Evolutionary conservation across 257 asterid species (phyloP).

Genomic region (Solanum microdontum): DNA sequence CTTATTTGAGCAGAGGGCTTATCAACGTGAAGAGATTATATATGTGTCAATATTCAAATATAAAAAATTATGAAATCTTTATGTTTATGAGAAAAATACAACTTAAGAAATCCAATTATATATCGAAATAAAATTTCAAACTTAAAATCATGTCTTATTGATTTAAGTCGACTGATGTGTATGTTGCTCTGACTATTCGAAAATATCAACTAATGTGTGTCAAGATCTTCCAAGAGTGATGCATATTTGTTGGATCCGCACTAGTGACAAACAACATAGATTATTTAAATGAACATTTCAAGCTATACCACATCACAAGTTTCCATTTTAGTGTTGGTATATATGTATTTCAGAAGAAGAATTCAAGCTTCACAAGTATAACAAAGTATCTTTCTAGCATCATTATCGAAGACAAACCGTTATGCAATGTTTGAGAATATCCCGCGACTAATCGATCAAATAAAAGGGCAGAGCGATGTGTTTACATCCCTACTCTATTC

Average conservation of each 20-base stretch:
- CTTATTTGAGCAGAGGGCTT: too few relatives aligned
- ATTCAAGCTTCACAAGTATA: neutral
- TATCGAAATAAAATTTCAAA: too few relatives aligned
- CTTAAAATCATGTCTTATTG: too few relatives aligned
- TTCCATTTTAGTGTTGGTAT: constrained; percentile 1
- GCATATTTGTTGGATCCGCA: neutral
- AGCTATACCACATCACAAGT: neutral
- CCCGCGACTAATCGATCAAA: neutral
- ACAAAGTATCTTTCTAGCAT: neutral
- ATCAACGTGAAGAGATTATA: too few relatives aligned
- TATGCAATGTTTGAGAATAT: neutral
- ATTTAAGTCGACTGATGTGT: too few relatives aligned
- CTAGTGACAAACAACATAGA: neutral
- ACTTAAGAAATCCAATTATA: too few relatives aligned
- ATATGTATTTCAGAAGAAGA: neutral
- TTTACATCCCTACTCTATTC: too few relatives aligned
- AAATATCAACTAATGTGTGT: neutral
- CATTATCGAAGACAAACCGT: neutral
- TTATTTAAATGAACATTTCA: neutral
- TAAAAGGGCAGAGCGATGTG: neutral
- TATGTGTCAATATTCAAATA: too few relatives aligned
- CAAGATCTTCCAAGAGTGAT: neutral
- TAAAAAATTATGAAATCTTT: too few relatives aligned
- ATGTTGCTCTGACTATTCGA: neutral
- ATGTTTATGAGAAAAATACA: too few relatives aligned